These are phyloP conservation scores for Ailanthus altissimus DNA, from an alignment of 345 rosid species.

Conservation along the genomic window DNA sequence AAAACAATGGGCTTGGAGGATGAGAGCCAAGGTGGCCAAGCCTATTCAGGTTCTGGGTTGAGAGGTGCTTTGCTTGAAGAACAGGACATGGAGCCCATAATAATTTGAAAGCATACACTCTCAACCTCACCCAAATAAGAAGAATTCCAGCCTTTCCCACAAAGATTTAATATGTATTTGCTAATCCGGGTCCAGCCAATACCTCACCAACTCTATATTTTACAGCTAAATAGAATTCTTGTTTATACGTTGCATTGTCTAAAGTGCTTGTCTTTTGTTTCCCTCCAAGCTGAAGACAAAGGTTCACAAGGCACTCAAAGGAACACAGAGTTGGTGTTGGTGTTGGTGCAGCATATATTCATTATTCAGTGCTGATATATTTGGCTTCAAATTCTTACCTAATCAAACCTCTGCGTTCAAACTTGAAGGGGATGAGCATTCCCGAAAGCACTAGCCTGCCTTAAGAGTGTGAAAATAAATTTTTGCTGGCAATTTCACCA, in stretches of 20 bases:
- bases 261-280: conserved; percentile 7
- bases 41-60: too few relatives aligned
- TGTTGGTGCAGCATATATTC: conserved; percentile 1
- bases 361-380: not conserved
- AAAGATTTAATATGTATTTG: not conserved
- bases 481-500: not conserved
- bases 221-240: not conserved
- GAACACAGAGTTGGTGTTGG: not conserved
- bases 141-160: not conserved
- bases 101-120: too few relatives aligned
- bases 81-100: too few relatives aligned
- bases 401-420: not conserved
- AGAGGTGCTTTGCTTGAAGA: too few relatives aligned
- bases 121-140: too few relatives aligned
- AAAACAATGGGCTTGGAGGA: too few relatives aligned
- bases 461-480: not conserved
- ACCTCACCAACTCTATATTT: not conserved
- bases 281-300: not conserved
- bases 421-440: too few relatives aligned
- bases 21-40: too few relatives aligned
- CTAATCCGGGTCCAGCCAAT: not conserved
- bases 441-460: not conserved
- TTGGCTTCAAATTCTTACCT: conserved; percentile 9
- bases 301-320: not conserved
- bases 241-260: not conserved